Conservation (phyloP, 768 basidiomycete species). For the Boletus sp. region DNA sequence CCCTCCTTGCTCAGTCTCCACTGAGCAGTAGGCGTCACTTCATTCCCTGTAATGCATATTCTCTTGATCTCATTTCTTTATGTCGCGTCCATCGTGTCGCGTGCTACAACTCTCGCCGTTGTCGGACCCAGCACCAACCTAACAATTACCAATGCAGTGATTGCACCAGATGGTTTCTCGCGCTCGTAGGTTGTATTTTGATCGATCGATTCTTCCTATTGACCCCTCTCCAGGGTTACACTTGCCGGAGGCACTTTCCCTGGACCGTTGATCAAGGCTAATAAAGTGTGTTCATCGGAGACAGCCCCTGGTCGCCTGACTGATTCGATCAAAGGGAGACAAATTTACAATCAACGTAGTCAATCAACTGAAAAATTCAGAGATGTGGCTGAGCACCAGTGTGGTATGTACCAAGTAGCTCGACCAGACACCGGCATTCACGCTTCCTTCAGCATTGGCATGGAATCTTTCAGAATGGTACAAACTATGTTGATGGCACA, state of each 20-base stretch:
- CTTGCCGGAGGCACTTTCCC: slow-evolving; percentile 46
- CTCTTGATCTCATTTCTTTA: slow-evolving; percentile 5
- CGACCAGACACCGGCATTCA: neutral
- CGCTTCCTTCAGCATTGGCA: slow-evolving; percentile 42
- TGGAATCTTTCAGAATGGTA: too few species aligned
- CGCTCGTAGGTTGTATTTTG: slow-evolving; percentile 35
- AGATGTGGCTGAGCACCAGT: too few species aligned
- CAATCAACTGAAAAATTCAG: slow-evolving; percentile 43
- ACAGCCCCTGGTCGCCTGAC: neutral
- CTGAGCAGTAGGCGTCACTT: neutral
- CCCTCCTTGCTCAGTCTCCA: neutral
- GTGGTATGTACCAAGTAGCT: slow-evolving; percentile 28
- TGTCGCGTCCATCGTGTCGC: slow-evolving; percentile 20
- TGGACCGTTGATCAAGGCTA: slow-evolving; percentile 39
- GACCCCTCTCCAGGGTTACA: slow-evolving; percentile 8
- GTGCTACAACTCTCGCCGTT: neutral
- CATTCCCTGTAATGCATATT: slow-evolving; percentile 11
- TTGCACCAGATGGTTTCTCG: slow-evolving; percentile 49
- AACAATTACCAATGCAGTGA: slow-evolving; percentile 37
- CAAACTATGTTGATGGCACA: slow-evolving; percentile 45
- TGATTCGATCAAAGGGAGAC: slow-evolving; percentile 35
- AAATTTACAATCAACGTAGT: slow-evolving; percentile 43
- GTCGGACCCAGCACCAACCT: slow-evolving; percentile 28
- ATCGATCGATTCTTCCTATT: neutral
- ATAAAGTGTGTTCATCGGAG: slow-evolving; percentile 27